phyloP scores from a whole-genome alignment of 73 alveolate genomes.

The Paramecium sonneborni region DNA sequence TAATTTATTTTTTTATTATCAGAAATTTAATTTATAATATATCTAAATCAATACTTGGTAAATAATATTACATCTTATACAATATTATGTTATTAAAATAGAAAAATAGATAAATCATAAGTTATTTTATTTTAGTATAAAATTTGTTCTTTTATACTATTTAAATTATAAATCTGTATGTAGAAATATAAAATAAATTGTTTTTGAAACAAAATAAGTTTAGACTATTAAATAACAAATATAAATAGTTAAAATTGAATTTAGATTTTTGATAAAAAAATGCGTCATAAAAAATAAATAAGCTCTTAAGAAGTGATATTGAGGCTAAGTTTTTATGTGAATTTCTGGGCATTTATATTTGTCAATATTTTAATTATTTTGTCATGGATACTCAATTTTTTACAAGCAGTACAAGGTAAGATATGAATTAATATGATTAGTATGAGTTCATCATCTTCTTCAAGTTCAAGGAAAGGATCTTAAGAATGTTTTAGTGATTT shows the following conservation, averaged over 20 bases:
- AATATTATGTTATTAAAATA: no score
- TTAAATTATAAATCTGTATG: neutral
- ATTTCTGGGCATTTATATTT: neutral
- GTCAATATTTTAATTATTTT: neutral
- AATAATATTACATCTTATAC: neutral
- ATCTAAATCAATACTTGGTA: no score
- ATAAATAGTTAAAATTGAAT: neutral
- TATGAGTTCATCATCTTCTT: conserved; percentile 53
- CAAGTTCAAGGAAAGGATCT: conserved; percentile 43
- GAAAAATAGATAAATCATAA: no score
- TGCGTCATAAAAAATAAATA: neutral
- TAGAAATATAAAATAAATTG: no score
- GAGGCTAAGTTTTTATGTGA: neutral
- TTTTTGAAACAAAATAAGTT: no score
- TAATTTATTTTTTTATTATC: no score
- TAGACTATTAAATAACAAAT: neutral
- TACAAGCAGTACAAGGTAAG: conserved; percentile 52
- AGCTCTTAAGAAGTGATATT: neutral
- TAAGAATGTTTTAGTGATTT: conserved; percentile 17
- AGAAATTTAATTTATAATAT: no score
- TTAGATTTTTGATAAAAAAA: neutral
- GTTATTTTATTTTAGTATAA: no score
- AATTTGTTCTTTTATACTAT: neutral
- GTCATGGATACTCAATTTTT: conserved; percentile 27
- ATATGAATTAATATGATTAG: neutral